Evolutionary conservation across 1,284 basidiomycete genomes (phyloP).

Genomic region (Cryptococcus deneoformans): DNA sequence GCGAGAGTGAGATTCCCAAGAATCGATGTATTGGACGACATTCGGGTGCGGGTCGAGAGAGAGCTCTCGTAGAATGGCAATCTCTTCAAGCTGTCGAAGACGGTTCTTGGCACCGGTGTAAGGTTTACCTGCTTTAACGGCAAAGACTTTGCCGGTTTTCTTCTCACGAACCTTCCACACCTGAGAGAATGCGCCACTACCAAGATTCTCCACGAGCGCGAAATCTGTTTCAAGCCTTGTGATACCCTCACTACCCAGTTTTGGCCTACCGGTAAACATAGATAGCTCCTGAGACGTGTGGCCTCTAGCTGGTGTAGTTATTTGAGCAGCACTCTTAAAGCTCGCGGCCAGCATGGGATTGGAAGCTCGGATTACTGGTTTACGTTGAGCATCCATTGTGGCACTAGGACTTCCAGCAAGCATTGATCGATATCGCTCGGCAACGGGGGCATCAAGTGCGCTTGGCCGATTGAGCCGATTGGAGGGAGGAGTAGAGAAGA

Average conservation of each 20-base stretch:
- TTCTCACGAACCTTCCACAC: slow-evolving; percentile 84
- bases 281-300: background rate
- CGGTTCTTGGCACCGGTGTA: slow-evolving; percentile 86
- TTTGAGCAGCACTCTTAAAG: slow-evolving; percentile 15
- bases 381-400: slow-evolving; percentile 13
- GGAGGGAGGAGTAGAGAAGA: slow-evolving; percentile 16
- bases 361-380: slow-evolving; percentile 38
- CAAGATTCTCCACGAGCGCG: slow-evolving; percentile 73
- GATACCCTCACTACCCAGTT: background rate
- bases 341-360: slow-evolving; percentile 46
- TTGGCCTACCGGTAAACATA: background rate
- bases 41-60: slow-evolving; percentile 62
- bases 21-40: slow-evolving; percentile 82
- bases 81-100: slow-evolving; percentile 88
- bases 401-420: slow-evolving; percentile 8
- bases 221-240: slow-evolving; percentile 53
- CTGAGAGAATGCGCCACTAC: slow-evolving; percentile 88
- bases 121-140: slow-evolving; percentile 90
- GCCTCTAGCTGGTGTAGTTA: slow-evolving; percentile 1
- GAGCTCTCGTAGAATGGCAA: slow-evolving; percentile 80
- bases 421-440: slow-evolving; percentile 10
- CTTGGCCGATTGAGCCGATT: background rate
- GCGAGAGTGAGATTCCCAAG: slow-evolving; percentile 87
- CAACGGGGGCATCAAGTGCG: slow-evolving; percentile 7
- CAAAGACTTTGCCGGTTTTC: slow-evolving; percentile 63